phyloP scores from a whole-genome alignment of 768 basidiomycete species.

The Tricholomella constricta region DNA sequence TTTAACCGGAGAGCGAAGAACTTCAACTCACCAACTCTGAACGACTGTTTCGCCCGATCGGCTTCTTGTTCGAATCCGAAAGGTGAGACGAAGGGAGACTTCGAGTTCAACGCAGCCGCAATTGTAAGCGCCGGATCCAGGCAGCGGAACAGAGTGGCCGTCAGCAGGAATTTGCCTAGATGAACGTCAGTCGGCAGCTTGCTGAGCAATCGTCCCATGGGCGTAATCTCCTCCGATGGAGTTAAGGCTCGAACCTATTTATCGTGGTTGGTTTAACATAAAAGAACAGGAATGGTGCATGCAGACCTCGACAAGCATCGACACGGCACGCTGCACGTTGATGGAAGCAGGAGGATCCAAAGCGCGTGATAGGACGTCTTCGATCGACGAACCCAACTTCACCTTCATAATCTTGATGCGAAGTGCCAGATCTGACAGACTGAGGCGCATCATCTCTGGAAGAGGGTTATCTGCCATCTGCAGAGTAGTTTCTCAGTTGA shows the following conservation, averaged over 20 bases:
- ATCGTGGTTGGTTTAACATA: neutral
- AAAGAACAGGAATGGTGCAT: neutral
- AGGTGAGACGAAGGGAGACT: slow-evolving; percentile 90
- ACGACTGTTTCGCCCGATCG: slow-evolving; percentile 77
- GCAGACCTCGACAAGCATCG: slow-evolving; percentile 83
- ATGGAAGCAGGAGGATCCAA: slow-evolving; percentile 84
- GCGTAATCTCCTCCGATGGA: slow-evolving; percentile 84
- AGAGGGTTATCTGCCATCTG: slow-evolving; percentile 89
- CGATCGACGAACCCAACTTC: slow-evolving; percentile 81
- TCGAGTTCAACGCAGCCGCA: slow-evolving; percentile 88
- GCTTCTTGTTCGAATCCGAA: slow-evolving; percentile 88
- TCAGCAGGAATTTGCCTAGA: slow-evolving; percentile 89
- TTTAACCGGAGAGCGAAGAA: neutral
- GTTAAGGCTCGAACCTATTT: slow-evolving; percentile 84
- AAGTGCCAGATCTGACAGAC: slow-evolving; percentile 87
- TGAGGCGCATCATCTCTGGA: slow-evolving; percentile 94
- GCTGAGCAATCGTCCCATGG: slow-evolving; percentile 88
- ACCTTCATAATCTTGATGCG: slow-evolving; percentile 95
- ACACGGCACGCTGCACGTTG: slow-evolving; percentile 90
- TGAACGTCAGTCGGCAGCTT: slow-evolving; percentile 96
- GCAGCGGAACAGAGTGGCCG: slow-evolving; percentile 83
- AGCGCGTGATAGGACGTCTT: slow-evolving; percentile 85
- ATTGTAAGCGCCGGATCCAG: slow-evolving; percentile 97
- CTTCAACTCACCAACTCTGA: slow-evolving; percentile 63
- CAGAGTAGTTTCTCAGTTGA: slow-evolving; percentile 2